Evolutionary conservation across 139 green algal genomes (phyloP), one percentile per base, ranked within the genome.

Genomic region (Volvox reticuliferus): DNA sequence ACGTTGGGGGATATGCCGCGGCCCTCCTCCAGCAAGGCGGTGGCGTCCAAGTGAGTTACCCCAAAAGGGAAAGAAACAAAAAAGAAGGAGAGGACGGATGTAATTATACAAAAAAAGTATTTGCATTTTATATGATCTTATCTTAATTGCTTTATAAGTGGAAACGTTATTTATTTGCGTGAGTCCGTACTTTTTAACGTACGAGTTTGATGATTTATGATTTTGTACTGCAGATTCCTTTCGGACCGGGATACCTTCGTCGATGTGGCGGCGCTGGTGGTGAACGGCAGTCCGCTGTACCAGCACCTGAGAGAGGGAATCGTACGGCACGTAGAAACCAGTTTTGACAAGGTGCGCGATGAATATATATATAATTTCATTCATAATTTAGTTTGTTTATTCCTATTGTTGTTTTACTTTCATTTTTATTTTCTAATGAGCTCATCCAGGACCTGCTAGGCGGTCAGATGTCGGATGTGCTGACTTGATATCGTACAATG

Each of bases 1-100:
- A 88, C 92, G 88, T 22, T 86, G 55, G 30, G 33, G 0, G 91
- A 89, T 5, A 79, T 93, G 82, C 91, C 91, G 0, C 87, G 91
- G 1, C 91, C 91, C n/a, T 78, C 73, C 44, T 44, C 91, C 1
- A 33, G 55, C 62, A 91, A 92, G 71, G 35, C 76, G 2, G 73
- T 92, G 24, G 55, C 61, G 0, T 36, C 63, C 32, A 88, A 63
- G 82, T 93, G 75, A 13, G 85, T 73, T 2, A 73, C 2, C 6
- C 24, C 18, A 30, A 14, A 30, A 30, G 16, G 35, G 21, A 1
- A 35, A 30, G 21, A 26, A 21, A 17, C 20, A 18, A 2, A 24
- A 33, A 16, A 18, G 13, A 30, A 18, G 55, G 19, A 32, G 71
- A 79, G 21, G 6, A 35, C 9, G 71, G 35, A 55, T 55, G 9